phyloP scores from a whole-genome alignment of 495 filamentous ascomycete genomes.

The Talaromyces trachyspermus region DNA sequence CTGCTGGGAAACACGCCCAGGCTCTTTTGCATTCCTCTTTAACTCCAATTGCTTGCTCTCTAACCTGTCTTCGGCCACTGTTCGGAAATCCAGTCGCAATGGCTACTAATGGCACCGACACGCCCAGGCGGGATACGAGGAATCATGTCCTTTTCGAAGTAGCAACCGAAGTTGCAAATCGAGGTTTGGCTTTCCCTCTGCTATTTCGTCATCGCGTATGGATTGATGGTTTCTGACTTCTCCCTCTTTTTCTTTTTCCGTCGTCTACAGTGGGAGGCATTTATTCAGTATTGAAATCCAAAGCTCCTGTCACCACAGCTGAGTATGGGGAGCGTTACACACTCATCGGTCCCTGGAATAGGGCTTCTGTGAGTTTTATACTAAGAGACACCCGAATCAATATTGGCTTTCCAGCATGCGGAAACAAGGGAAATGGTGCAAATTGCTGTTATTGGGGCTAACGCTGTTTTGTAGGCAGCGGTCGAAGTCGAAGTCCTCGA shows the following conservation, averaged over 20 bases:
- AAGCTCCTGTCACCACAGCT: constrained; percentile 92
- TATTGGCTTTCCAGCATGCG: too few relatives aligned
- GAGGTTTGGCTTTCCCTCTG: constrained; percentile 48
- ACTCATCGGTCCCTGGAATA: constrained; percentile 89
- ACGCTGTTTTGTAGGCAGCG: constrained; percentile 52
- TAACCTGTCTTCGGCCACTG: too few relatives aligned
- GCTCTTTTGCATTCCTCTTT: background rate
- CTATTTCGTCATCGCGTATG: background rate
- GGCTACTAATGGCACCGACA: constrained; percentile 23
- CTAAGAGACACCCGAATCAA: too few relatives aligned
- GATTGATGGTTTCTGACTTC: background rate
- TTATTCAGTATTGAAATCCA: constrained; percentile 98
- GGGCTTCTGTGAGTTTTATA: constrained; percentile 64
- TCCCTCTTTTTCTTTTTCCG: background rate
- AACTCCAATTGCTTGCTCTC: too few relatives aligned
- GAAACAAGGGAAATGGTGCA: too few relatives aligned
- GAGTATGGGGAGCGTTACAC: constrained; percentile 98
- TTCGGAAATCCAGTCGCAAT: background rate
- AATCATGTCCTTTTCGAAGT: constrained; percentile 89
- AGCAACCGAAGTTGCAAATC: constrained; percentile 93
- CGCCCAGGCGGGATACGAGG: constrained; percentile 56
- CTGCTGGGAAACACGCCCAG: too few relatives aligned
- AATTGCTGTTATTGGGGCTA: background rate
- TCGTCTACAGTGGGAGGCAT: constrained; percentile 75
- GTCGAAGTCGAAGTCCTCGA: constrained; percentile 92